Evolutionary conservation across 78 protist species (phyloP).

Genomic region (Speleostelium caveatum): DNA sequence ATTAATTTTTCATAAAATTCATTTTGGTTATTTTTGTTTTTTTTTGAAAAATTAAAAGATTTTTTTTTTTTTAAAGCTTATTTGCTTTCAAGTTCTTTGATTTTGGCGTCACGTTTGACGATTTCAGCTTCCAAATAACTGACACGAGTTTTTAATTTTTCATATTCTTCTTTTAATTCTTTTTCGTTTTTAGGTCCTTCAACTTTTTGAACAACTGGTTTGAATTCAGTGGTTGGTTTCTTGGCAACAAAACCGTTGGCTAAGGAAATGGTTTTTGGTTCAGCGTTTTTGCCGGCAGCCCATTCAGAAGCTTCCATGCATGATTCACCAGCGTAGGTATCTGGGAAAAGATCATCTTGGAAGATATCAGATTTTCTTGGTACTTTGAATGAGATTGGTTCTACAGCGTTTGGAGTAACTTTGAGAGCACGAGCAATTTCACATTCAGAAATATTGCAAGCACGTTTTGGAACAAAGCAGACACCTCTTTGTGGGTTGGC

Average conservation of each 20-base stretch:
- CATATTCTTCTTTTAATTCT: slow-evolving; percentile 78
- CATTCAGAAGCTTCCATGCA: slow-evolving; percentile 91
- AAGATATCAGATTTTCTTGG: slow-evolving; percentile 95
- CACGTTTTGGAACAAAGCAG: slow-evolving; percentile 93
- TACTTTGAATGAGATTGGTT: slow-evolving; percentile 92
- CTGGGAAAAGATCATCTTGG: slow-evolving; percentile 97
- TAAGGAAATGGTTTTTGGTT: slow-evolving; percentile 85
- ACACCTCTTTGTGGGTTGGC: slow-evolving; percentile 93
- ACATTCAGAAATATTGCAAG: slow-evolving; percentile 81
- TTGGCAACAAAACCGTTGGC: slow-evolving; percentile 85
- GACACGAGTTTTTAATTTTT: slow-evolving; percentile 76
- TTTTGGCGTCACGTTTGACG: slow-evolving; percentile 80
- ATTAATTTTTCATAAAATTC: too few species aligned
- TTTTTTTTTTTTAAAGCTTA: neutral
- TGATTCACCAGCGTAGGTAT: slow-evolving; percentile 89
- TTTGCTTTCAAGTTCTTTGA: slow-evolving; percentile 51
- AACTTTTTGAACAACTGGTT: slow-evolving; percentile 67
- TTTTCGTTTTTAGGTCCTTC: slow-evolving; percentile 76
- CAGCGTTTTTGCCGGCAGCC: slow-evolving; percentile 86
- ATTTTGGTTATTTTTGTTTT: neutral
- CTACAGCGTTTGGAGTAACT: slow-evolving; percentile 82
- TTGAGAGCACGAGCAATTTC: slow-evolving; percentile 94
- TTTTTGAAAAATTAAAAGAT: neutral
- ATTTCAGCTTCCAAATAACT: slow-evolving; percentile 81
- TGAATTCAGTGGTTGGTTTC: slow-evolving; percentile 37